Conservation (phyloP, 306 rosid species). For the Urtica urens region DNA sequence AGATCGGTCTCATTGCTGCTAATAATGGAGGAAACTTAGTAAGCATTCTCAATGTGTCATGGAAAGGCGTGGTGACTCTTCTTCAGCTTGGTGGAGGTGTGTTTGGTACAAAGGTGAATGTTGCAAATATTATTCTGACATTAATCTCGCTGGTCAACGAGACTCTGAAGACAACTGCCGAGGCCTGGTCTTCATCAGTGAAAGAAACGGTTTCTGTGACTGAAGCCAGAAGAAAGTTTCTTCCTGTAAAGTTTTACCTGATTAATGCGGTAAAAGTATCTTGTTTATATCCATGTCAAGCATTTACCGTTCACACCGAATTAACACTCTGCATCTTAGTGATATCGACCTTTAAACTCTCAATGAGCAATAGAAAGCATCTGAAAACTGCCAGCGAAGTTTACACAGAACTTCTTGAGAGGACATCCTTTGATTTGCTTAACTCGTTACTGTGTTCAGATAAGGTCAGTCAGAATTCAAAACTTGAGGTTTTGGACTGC, state of each 20-base stretch:
- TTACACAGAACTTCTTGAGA: constrained; percentile 61
- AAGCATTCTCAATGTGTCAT: constrained; percentile 60
- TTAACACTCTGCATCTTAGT: constrained; percentile 42
- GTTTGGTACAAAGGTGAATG: constrained; percentile 32
- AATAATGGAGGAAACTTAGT: constrained; percentile 74
- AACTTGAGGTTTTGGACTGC: constrained; percentile 48
- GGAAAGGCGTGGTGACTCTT: constrained; percentile 90
- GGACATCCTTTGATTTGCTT: constrained; percentile 49
- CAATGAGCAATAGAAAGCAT: constrained; percentile 35
- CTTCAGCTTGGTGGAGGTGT: constrained; percentile 60
- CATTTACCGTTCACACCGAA: constrained; percentile 46
- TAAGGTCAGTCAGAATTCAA: constrained; percentile 43
- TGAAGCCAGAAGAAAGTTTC: constrained; percentile 70
- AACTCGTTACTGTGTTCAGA: constrained; percentile 48
- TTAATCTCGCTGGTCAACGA: constrained; percentile 52
- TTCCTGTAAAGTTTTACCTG: constrained; percentile 82
- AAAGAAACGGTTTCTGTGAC: constrained; percentile 45
- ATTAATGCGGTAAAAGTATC: constrained; percentile 69
- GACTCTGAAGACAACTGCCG: constrained; percentile 57
- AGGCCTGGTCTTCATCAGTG: constrained; percentile 43
- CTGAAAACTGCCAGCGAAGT: constrained; percentile 47
- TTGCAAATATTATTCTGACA: constrained; percentile 38
- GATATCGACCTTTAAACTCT: constrained; percentile 52
- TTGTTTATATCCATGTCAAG: constrained; percentile 60
- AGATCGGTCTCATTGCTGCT: constrained; percentile 76